phyloP scores from a whole-genome alignment of 2,329 filamentous ascomycete genomes.

The Tolypocladium nubicola region DNA sequence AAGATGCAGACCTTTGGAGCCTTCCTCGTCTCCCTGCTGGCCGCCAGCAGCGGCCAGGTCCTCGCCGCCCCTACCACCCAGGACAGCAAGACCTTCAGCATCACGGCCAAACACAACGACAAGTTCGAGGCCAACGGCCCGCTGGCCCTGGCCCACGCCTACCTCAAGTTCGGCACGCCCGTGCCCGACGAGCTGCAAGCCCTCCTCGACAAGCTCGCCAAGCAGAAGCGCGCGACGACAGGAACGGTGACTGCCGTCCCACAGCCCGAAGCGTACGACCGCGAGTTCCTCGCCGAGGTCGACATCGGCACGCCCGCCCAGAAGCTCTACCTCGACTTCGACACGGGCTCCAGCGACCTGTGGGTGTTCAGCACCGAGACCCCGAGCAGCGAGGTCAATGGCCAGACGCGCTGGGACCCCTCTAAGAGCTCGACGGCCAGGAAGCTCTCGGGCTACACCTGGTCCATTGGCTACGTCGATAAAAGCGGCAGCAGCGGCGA shows the following conservation, averaged over 20 bases:
- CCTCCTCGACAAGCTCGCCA: neutral
- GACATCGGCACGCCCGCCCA: neutral
- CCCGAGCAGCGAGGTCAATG: neutral
- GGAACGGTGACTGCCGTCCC: neutral
- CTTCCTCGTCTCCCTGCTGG: neutral
- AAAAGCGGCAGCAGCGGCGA: neutral
- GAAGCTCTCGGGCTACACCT: neutral
- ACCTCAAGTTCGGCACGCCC: neutral
- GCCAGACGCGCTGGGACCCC: neutral
- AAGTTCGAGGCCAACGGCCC: neutral
- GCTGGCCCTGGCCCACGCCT: neutral
- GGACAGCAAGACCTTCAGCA: neutral
- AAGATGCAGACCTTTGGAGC: neutral
- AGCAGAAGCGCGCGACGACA: neutral
- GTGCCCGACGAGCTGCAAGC: neutral
- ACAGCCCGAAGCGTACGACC: neutral
- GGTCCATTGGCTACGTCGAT: neutral
- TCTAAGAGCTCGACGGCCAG: neutral
- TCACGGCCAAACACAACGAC: neutral
- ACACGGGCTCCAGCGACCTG: neutral
- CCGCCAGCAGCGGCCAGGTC: neutral
- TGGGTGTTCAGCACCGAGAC: neutral
- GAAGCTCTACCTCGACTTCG: neutral
- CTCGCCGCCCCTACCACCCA: neutral
- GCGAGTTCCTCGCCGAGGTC: neutral